These are phyloP conservation scores for Albifimbria verrucaria DNA, from an alignment of 2,329 filamentous ascomycete species.

Conservation along the genomic window DNA sequence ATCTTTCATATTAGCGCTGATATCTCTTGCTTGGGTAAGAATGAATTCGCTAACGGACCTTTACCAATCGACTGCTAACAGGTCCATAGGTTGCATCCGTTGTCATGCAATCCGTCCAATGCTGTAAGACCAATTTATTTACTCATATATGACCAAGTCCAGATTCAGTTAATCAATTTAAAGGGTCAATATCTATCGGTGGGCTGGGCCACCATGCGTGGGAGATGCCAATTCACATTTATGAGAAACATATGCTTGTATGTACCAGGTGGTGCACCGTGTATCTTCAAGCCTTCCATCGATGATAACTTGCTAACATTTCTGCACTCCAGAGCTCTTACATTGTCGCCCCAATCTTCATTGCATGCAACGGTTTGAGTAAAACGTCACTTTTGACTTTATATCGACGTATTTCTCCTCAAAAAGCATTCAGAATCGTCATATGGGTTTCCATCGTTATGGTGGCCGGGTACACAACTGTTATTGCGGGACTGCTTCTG, in stretches of 20 bases:
- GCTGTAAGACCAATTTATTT: conserved; percentile 8
- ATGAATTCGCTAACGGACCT: not conserved
- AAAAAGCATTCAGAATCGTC: conserved; percentile 21
- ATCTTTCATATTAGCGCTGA: conserved; percentile 4
- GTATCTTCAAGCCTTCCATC: not conserved
- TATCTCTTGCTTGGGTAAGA: conserved; percentile 12
- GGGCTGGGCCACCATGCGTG: conserved; percentile 22
- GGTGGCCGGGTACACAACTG: conserved; percentile 22
- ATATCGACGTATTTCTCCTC: conserved; percentile 30
- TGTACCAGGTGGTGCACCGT: not conserved
- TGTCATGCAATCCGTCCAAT: conserved; percentile 19
- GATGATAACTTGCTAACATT: not conserved
- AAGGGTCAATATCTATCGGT: conserved; percentile 21
- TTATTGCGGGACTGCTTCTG: conserved; percentile 14
- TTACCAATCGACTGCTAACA: not conserved
- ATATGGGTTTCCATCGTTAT: conserved; percentile 22
- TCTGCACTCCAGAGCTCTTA: conserved; percentile 15
- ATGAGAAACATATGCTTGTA: conserved; percentile 17
- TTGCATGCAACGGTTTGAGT: conserved; percentile 27
- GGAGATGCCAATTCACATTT: conserved; percentile 20
- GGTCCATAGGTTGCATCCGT: conserved; percentile 12
- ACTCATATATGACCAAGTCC: not conserved
- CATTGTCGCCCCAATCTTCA: conserved; percentile 26
- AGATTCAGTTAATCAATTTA: not conserved
- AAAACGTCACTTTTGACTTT: conserved; percentile 32